Evolutionary conservation across 1,139 yeast species (phyloP).

Genomic region (Saccharomycopsis crataegensis): DNA sequence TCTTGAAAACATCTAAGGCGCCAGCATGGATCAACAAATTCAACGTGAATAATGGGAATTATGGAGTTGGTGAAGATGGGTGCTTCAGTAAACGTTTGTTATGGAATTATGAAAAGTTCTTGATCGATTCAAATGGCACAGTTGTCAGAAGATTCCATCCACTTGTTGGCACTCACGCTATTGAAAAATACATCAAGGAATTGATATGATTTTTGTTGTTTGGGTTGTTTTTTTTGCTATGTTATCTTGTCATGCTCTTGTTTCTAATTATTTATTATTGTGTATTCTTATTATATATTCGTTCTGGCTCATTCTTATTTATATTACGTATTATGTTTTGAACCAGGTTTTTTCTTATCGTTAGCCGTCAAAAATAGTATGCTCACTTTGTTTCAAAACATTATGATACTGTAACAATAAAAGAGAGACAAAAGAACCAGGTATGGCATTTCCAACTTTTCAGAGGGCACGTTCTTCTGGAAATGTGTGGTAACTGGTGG

Average conservation of each 20-base stretch:
- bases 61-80: constrained; percentile 37
- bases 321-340: too few relatives aligned
- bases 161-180: constrained; percentile 52
- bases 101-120: constrained; percentile 90
- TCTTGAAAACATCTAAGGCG: constrained; percentile 47
- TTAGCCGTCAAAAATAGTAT: too few relatives aligned
- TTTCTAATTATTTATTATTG: too few relatives aligned
- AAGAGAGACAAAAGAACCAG: too few relatives aligned
- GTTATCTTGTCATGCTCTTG: background rate
- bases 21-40: background rate
- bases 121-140: constrained; percentile 56
- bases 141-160: constrained; percentile 67
- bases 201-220: background rate
- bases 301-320: too few relatives aligned
- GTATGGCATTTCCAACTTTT: too few relatives aligned
- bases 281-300: too few relatives aligned
- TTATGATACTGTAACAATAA: too few relatives aligned
- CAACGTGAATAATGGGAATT: background rate
- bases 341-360: too few relatives aligned
- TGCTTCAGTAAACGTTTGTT: constrained; percentile 58
- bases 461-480: too few relatives aligned
- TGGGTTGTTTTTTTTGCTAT: background rate
- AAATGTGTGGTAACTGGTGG: too few relatives aligned
- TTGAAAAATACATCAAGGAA: constrained; percentile 38
- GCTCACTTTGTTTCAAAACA: too few relatives aligned